These are phyloP conservation scores for Colletotrichum spaethianum DNA, from an alignment of 2,329 filamentous ascomycete species.

Conservation along the genomic window DNA sequence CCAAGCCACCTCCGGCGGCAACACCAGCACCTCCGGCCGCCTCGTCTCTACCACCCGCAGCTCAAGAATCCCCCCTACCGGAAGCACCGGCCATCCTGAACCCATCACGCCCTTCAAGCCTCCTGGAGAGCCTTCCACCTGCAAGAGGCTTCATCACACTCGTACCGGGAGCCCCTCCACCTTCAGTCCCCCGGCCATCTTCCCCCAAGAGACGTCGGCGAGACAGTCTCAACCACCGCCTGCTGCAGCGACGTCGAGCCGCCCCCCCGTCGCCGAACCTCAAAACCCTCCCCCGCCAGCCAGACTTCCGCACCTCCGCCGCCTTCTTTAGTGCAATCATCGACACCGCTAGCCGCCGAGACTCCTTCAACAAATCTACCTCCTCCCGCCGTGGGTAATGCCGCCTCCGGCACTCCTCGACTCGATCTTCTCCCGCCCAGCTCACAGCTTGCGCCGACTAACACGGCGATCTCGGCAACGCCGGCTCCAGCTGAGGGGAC, in stretches of 20 bases:
- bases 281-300: neutral
- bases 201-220: neutral
- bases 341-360: conserved; percentile 6
- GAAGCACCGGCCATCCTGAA: conserved; percentile 11
- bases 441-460: conserved; percentile 10
- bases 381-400: conserved; percentile 24
- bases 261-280: neutral
- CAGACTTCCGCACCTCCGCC: neutral
- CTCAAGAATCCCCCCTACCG: neutral
- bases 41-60: neutral
- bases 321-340: neutral
- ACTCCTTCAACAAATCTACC: conserved; percentile 4
- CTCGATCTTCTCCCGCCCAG: conserved; percentile 14
- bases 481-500: neutral
- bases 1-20: conserved; percentile 7
- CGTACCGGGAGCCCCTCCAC: conserved; percentile 26
- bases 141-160: conserved; percentile 33
- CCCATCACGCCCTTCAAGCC: neutral
- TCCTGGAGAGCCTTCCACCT: neutral
- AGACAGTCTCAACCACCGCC: neutral
- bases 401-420: conserved; percentile 10
- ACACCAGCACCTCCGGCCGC: conserved; percentile 10
- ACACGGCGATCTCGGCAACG: conserved; percentile 3
- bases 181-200: neutral
- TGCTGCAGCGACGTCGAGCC: neutral